These are phyloP conservation scores for Chlamydomonas sp. DNA, from an alignment of 139 green algal genomes.

Conservation along the genomic window DNA sequence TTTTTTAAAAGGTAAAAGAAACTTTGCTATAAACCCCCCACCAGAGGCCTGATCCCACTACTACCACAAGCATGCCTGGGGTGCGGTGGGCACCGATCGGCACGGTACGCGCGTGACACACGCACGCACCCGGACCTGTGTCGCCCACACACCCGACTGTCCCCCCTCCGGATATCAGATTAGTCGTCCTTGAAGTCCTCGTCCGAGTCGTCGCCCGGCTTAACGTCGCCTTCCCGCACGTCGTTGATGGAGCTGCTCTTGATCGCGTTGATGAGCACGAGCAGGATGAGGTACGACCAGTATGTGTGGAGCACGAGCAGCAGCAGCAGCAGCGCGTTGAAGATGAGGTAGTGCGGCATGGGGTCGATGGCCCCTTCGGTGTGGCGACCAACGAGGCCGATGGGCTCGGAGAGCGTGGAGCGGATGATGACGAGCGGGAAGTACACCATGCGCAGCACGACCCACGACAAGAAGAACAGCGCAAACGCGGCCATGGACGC, in stretches of 20 bases:
- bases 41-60: no score
- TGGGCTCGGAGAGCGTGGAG: slow-evolving; percentile 39
- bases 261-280: not conserved
- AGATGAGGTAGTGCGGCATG: slow-evolving; percentile 71
- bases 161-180: no score
- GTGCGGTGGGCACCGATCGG: no score
- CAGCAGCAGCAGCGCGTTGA: slow-evolving; percentile 68
- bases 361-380: slow-evolving; percentile 22
- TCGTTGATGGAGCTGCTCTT: not conserved
- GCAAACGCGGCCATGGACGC: slow-evolving; percentile 18
- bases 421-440: slow-evolving; percentile 58
- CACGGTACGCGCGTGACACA: no score
- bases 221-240: not conserved
- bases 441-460: slow-evolving; percentile 47
- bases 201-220: not conserved
- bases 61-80: no score
- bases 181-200: no score
- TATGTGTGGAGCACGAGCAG: slow-evolving; percentile 76
- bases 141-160: no score
- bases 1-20: no score
- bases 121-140: no score
- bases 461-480: slow-evolving; percentile 59
- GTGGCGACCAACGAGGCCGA: slow-evolving; percentile 20
- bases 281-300: slow-evolving; percentile 39
- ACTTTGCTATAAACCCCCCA: no score